These are phyloP conservation scores for Mycena vitilis DNA, from an alignment of 768 basidiomycete species.

Conservation along the genomic window DNA sequence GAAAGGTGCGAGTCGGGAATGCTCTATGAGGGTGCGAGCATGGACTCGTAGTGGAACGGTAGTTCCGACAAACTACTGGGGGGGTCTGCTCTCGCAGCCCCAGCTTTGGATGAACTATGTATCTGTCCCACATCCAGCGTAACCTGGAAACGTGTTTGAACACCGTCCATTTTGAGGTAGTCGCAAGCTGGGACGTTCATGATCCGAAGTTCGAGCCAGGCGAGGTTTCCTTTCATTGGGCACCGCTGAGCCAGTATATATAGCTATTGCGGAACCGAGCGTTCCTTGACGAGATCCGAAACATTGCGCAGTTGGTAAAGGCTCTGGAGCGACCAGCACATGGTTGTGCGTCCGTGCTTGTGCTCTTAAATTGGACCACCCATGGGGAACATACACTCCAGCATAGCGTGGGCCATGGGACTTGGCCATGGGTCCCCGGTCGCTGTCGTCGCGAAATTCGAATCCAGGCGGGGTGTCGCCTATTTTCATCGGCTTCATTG, in stretches of 20 bases:
- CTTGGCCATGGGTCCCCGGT: background rate
- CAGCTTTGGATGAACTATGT: no score
- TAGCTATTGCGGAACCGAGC: conserved; percentile 2
- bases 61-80: no score
- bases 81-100: no score
- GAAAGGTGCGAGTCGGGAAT: no score
- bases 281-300: conserved; percentile 2
- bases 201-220: conserved; percentile 14
- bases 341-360: conserved; percentile 3
- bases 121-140: no score
- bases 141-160: conserved; percentile 16
- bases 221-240: background rate
- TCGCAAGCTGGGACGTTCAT: conserved; percentile 12
- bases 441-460: conserved; percentile 2
- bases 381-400: background rate
- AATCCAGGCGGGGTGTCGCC: background rate
- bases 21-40: no score
- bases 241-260: conserved; percentile 2
- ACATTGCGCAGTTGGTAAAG: conserved; percentile 8
- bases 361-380: background rate
- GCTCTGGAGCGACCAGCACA: background rate
- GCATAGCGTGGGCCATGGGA: background rate
- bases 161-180: conserved; percentile 11
- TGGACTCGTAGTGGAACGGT: no score
- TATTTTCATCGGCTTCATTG: background rate